phyloP scores from a whole-genome alignment of 257 asterid species.

The Plectranthus barbatus region DNA sequence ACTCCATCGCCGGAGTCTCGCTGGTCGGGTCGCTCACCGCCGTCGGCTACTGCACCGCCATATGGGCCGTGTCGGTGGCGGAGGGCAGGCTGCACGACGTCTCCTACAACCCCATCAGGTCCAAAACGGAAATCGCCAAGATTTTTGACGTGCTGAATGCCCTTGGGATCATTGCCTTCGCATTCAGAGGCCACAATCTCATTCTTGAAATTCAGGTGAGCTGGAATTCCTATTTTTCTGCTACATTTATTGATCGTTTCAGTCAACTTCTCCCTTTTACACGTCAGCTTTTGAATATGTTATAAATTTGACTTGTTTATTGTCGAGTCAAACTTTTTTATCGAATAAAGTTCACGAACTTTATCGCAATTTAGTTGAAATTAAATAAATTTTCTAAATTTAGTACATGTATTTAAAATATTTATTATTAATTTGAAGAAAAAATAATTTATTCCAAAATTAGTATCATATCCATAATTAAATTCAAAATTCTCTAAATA shows the following conservation, averaged over 20 bases:
- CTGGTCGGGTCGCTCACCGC: slow-evolving; percentile 78
- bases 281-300: too few species aligned
- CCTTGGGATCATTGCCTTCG: slow-evolving; percentile 81
- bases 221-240: too few species aligned
- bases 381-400: too few species aligned
- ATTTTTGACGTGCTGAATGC: slow-evolving; percentile 66
- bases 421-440: too few species aligned
- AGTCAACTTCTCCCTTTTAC: not conserved
- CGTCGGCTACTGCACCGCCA: slow-evolving; percentile 65
- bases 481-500: too few species aligned
- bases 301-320: not conserved
- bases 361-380: too few species aligned
- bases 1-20: slow-evolving; percentile 88
- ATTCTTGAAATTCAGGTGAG: slow-evolving; percentile 80
- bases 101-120: slow-evolving; percentile 46
- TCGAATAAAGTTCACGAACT: too few species aligned
- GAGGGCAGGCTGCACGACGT: slow-evolving; percentile 63
- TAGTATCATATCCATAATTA: too few species aligned
- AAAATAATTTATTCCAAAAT: too few species aligned
- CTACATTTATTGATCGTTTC: not conserved
- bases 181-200: slow-evolving; percentile 92
- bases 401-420: too few species aligned
- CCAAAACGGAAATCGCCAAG: slow-evolving; percentile 21
- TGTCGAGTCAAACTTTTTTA: too few species aligned
- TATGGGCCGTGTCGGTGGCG: slow-evolving; percentile 67